Base-by-base conservation (phyloP, 768 basidiomycete species). In the Tylopilus intermedius region DNA sequence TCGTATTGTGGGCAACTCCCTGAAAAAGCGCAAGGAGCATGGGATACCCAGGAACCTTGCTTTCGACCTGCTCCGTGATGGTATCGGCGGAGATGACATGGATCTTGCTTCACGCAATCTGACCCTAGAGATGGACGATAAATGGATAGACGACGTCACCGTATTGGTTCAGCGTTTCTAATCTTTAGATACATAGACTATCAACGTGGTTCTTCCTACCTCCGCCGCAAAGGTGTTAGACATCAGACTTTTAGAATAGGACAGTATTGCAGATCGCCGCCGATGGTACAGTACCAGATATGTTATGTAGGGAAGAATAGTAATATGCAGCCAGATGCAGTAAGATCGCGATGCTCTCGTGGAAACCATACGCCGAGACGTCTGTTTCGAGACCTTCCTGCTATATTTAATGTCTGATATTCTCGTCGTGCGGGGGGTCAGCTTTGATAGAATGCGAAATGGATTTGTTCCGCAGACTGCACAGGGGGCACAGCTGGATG, bases 401-500 rank as follows among this genome's bases (percentile, higher is more conserved):
- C 11, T 14, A 49, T 5, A 13, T 37, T 50, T 58, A 51, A 38
- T 45, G 54, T 50, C 73, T 59, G 63, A 51, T 56, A 55, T 50
- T 50, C 64, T 50, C 63, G 13, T 57, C 56, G 27, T 61, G 57
- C 38, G 37, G 32, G 27, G 59, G 44, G 29, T 60, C 62, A 22
- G 43, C 44, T 54, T 63, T 66, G 52, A 59, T 41, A 27, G 64
- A 35, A 50, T 60, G 68, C 0, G 57, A 29, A 51, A 47, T 56
- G 15, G 65, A 58, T 56, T 77, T 78, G 50, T 65, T 69, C 57
- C 76, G 72, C 45, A 74, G 54, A 54, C 71, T 78, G 67, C 77
- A 78, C 21, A 75, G 53, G 0, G 84, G 85, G 58, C 85, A 87
- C 39, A 85, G 67, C 30, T 76, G 77, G 38, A 76, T 71, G 66